Conservation (phyloP, 495 filamentous ascomycete genomes). For the Penicillium macrosclerotiorum region DNA sequence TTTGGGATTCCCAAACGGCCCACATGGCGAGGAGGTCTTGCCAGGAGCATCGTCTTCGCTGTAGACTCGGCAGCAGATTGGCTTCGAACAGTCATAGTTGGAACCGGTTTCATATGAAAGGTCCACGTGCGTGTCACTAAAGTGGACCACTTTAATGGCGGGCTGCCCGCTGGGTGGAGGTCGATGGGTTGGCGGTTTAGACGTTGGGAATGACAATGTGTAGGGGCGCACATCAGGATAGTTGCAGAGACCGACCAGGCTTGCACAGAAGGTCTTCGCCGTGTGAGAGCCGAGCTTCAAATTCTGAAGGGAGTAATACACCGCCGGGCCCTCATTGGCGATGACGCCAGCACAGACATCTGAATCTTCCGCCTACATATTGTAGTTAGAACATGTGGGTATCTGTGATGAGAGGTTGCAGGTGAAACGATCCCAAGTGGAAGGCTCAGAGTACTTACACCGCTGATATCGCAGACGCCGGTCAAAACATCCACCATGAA, state of each 20-base stretch:
- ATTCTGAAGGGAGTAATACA: constrained; percentile 44
- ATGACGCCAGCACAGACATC: constrained; percentile 52
- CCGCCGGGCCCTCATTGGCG: constrained; percentile 46
- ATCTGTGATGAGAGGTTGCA: too few species aligned
- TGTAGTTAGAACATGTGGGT: not conserved
- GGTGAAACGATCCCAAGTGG: too few species aligned
- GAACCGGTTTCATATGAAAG: constrained; percentile 48
- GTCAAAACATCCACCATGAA: constrained; percentile 41
- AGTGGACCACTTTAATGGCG: constrained; percentile 53
- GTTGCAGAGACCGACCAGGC: constrained; percentile 48
- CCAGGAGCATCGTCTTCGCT: constrained; percentile 41
- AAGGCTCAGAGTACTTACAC: too few species aligned
- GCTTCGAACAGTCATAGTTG: constrained; percentile 51
- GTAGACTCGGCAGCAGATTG: constrained; percentile 54
- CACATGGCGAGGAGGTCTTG: constrained; percentile 42
- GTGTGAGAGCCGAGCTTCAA: constrained; percentile 47
- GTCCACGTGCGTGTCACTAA: constrained; percentile 57
- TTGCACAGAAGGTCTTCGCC: constrained; percentile 47
- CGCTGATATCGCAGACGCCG: constrained; percentile 43
- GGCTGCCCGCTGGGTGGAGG: constrained; percentile 43
- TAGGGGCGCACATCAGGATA: constrained; percentile 43
- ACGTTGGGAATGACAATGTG: constrained; percentile 43
- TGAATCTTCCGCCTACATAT: constrained; percentile 35
- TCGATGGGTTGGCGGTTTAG: constrained; percentile 36
- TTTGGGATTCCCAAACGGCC: constrained; percentile 45